Evolutionary conservation across 352 stramenopile species (phyloP).

Genomic region (Phytophthora lateralis): DNA sequence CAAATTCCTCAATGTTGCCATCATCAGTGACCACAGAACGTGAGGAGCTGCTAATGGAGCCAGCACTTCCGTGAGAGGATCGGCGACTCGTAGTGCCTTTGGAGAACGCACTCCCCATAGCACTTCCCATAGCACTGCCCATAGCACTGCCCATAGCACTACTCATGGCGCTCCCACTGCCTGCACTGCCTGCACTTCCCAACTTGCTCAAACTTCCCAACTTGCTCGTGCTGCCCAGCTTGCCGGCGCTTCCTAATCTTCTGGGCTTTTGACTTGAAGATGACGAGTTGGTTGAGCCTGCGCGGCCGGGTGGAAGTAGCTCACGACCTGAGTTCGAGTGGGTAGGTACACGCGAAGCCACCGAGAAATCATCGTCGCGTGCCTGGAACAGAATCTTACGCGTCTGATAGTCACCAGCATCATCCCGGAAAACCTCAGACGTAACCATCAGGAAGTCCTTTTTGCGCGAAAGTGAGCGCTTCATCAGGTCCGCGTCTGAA

Average conservation of each 20-base stretch:
- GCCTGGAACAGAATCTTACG: constrained; percentile 91
- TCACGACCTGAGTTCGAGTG: constrained; percentile 72
- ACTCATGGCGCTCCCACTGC: constrained; percentile 24
- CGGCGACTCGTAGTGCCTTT: constrained; percentile 37
- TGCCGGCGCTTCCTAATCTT: constrained; percentile 32
- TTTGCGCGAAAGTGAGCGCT: constrained; percentile 84
- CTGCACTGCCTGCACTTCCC: constrained; percentile 17
- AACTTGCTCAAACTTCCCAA: constrained; percentile 18
- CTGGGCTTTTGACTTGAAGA: constrained; percentile 45
- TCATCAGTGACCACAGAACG: constrained; percentile 44
- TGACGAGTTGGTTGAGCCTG: constrained; percentile 48
- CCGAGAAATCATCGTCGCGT: constrained; percentile 84
- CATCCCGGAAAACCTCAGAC: constrained; percentile 86
- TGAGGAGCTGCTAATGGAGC: constrained; percentile 58
- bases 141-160: constrained; percentile 35
- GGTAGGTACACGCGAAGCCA: constrained; percentile 76
- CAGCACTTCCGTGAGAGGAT: constrained; percentile 50
- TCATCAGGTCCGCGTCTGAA: constrained; percentile 78
- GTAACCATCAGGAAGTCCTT: constrained; percentile 93
- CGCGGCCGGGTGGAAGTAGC: constrained; percentile 39
- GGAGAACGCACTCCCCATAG: constrained; percentile 19
- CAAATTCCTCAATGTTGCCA: constrained; percentile 53
- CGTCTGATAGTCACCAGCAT: constrained; percentile 85
- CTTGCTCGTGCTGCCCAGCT: constrained; percentile 8
- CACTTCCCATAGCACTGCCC: constrained; percentile 21